Evolutionary conservation across 2,329 filamentous ascomycete genomes (phyloP), one percentile per base, ranked within the genome.

Genomic region (Pseudogymnoascus sp.): DNA sequence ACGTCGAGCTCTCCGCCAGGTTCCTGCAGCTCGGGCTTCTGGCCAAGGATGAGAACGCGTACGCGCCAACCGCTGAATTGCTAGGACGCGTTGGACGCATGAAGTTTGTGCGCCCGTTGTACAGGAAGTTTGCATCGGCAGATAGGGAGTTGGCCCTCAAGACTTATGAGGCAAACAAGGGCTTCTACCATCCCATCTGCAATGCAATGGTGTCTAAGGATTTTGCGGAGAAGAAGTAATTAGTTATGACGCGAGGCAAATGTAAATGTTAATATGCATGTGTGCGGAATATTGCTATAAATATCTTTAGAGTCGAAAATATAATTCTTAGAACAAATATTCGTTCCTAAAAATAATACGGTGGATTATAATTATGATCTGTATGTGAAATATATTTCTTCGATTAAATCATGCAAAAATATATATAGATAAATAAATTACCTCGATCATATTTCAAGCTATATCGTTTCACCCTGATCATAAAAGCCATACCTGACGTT

Each of bases 101-200:
- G 95, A 97, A 97, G 83, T 97, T 93, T 75, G 93, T 97, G 64
- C 82, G 93, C 59, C 91, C 93, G 21, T 77, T 97, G 72, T 97
- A 88, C 78, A 83, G 88, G 65, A 83, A 85, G 60, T 78, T 99
- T 68, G 88, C 88, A 71, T 86, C 87, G 74, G 84, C 90, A 40
- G 88, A 97, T 76, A 80, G 85, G 56, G 78, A 86, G 25, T 76
- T 96, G 70, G 93, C 95, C 0, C 76, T 93, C 62, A 80, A 86
- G 73, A 96, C 93, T 0, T 97, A 96, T 76, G 84, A 89, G 77
- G 89, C 88, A 82, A 88, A 96, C 74, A 89, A 84, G 76, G 88
- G 92, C 66, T 97, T 97, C 73, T 99, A 97, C 74, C 93, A 97
- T 73, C 95, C 95, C 1, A 97, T 97, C 69, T 97, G 93, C 74